Conservation (phyloP, 129 eudicot species). For the Smallanthus sonchifolius region DNA sequence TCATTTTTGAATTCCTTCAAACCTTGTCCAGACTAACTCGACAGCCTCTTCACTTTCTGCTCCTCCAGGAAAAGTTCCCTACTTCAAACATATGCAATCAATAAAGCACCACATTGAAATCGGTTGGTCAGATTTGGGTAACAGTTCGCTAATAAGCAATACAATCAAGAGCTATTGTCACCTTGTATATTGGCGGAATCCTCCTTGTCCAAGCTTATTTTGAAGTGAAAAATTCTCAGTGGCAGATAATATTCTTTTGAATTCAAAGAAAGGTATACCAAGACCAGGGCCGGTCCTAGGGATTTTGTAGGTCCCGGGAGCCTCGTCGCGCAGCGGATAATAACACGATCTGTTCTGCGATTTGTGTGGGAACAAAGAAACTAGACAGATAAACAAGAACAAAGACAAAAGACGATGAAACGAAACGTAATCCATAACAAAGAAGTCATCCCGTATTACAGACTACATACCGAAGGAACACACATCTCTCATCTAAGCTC, state of each 20-base stretch:
- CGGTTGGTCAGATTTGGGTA: background rate
- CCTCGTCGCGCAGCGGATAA: too few species aligned
- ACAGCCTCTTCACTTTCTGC: conserved; percentile 47
- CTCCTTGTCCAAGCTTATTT: conserved; percentile 49
- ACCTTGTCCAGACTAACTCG: conserved; percentile 45
- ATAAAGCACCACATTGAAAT: background rate
- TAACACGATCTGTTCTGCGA: too few species aligned
- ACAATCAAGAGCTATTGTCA: conserved; percentile 23
- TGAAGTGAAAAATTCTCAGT: conserved; percentile 37
- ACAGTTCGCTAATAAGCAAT: conserved; percentile 35
- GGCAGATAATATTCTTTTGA: conserved; percentile 32
- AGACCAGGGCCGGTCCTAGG: too few species aligned
- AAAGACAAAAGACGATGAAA: too few species aligned
- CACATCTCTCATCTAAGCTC: too few species aligned
- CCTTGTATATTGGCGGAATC: conserved; percentile 31
- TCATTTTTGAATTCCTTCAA: conserved; percentile 46
- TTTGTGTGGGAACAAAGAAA: too few species aligned
- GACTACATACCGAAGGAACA: too few species aligned
- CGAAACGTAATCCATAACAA: too few species aligned
- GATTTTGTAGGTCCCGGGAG: too few species aligned
- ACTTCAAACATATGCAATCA: background rate
- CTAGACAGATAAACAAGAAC: too few species aligned
- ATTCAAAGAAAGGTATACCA: conserved; percentile 40
- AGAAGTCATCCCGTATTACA: too few species aligned
- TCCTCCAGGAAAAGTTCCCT: conserved; percentile 45